phyloP scores from a whole-genome alignment of 768 basidiomycete species.

The Favolaschia claudopus region DNA sequence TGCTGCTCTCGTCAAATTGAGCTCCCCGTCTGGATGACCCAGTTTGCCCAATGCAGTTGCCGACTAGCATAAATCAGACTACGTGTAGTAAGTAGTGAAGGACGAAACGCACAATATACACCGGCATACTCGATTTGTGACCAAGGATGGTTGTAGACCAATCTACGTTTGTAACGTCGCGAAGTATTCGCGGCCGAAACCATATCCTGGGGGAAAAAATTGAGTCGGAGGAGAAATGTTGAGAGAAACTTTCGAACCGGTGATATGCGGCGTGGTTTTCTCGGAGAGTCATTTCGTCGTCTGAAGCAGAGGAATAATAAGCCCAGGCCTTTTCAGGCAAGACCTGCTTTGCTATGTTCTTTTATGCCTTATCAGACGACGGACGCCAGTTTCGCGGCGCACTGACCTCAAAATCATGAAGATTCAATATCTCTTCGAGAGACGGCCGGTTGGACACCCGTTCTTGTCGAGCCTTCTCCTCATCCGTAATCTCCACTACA shows the following conservation, averaged over 20 bases:
- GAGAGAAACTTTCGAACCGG: constrained; percentile 52
- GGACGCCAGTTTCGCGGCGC: background rate
- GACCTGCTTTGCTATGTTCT: constrained; percentile 85
- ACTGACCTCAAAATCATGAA: constrained; percentile 93
- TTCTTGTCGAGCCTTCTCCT: constrained; percentile 73
- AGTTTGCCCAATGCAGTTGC: constrained; percentile 87
- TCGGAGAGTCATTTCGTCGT: constrained; percentile 90
- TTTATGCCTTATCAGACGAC: constrained; percentile 8
- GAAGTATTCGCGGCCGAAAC: constrained; percentile 89
- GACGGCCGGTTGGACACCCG: constrained; percentile 71
- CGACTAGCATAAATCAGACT: constrained; percentile 46
- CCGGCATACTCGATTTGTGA: constrained; percentile 73
- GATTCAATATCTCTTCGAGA: constrained; percentile 80
- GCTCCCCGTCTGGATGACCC: constrained; percentile 81
- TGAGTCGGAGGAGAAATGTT: background rate
- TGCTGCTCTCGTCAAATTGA: constrained; percentile 77
- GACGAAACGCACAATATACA: constrained; percentile 70
- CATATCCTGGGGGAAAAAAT: constrained; percentile 61
- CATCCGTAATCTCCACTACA: constrained; percentile 68
- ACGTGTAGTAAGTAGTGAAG: background rate
- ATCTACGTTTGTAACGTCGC: constrained; percentile 87
- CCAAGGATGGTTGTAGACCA: constrained; percentile 87
- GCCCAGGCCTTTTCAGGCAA: constrained; percentile 94
- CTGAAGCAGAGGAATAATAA: constrained; percentile 95
- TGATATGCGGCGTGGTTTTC: constrained; percentile 95